Evolutionary conservation across 805 yeast species (phyloP).

Genomic region (Wickerhamiella brachini): DNA sequence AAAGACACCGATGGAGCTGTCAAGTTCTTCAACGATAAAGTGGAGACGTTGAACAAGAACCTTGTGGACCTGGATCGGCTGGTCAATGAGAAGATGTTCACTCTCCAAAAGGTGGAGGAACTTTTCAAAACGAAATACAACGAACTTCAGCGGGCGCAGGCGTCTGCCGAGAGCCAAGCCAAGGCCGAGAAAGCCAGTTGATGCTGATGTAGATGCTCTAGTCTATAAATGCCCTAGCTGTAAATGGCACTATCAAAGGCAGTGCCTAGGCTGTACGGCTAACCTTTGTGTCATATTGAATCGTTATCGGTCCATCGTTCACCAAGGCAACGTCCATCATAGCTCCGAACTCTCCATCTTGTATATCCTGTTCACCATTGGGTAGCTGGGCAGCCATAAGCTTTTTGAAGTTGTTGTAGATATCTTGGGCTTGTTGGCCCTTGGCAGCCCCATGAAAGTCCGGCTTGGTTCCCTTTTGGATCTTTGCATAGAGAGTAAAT

Average conservation of each 20-base stretch:
- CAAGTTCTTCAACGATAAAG: constrained; percentile 57
- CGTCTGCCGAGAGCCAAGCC: constrained; percentile 7
- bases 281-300: constrained; percentile 54
- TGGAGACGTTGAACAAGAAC: constrained; percentile 58
- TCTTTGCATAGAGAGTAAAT: constrained; percentile 74
- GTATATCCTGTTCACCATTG: constrained; percentile 47
- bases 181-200: constrained; percentile 4
- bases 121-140: constrained; percentile 16
- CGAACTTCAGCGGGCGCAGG: constrained; percentile 9
- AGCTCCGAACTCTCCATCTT: constrained; percentile 88
- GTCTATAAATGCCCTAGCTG: too few relatives aligned
- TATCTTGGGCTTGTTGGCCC: constrained; percentile 41
- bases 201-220: neutral
- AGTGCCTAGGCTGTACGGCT: neutral
- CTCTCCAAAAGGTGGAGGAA: constrained; percentile 45
- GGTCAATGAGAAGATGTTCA: constrained; percentile 57
- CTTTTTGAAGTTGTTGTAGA: constrained; percentile 35
- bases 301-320: constrained; percentile 91
- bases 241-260: too few relatives aligned
- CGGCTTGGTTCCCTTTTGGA: constrained; percentile 87
- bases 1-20: constrained; percentile 56
- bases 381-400: constrained; percentile 19
- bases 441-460: constrained; percentile 88
- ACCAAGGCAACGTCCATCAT: constrained; percentile 89
- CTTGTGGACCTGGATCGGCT: constrained; percentile 59